Evolutionary conservation across 352 stramenopile species (phyloP).

Genomic region (Globisporangium iwayamae): DNA sequence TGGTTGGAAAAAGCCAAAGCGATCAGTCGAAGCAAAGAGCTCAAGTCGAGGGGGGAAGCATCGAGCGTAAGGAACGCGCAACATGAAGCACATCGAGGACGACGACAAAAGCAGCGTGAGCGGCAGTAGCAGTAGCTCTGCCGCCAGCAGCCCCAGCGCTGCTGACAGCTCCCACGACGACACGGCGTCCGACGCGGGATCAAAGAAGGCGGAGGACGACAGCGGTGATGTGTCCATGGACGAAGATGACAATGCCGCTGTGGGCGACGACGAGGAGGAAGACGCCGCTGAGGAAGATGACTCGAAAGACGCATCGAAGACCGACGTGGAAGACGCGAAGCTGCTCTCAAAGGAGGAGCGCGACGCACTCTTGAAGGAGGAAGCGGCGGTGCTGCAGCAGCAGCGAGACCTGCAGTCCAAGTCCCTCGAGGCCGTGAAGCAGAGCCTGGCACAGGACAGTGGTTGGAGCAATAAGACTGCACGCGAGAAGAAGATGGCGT

Average conservation of each 20-base stretch:
- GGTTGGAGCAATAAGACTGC: slow-evolving; percentile 44
- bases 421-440: slow-evolving; percentile 65
- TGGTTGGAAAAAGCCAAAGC: slow-evolving; percentile 2
- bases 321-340: slow-evolving; percentile 26
- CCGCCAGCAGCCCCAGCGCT: slow-evolving; percentile 27
- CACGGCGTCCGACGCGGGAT: slow-evolving; percentile 1
- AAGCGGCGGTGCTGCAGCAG: slow-evolving; percentile 65
- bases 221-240: slow-evolving; percentile 23
- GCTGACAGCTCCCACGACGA: slow-evolving; percentile 18
- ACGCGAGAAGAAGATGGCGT: slow-evolving; percentile 77
- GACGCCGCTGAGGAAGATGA: slow-evolving; percentile 34
- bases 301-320: slow-evolving; percentile 17
- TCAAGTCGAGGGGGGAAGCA: background rate
- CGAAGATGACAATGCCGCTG: slow-evolving; percentile 24
- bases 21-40: background rate
- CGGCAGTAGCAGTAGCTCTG: slow-evolving; percentile 18
- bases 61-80: background rate
- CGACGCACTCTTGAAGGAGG: slow-evolving; percentile 53
- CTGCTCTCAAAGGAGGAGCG: slow-evolving; percentile 60
- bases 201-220: slow-evolving; percentile 21
- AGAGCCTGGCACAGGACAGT: slow-evolving; percentile 50
- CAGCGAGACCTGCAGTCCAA: slow-evolving; percentile 78
- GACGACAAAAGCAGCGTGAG: slow-evolving; percentile 31
- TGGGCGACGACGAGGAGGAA: slow-evolving; percentile 20
- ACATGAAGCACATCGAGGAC: slow-evolving; percentile 26